Evolutionary conservation across 805 yeast genomes (phyloP).

Genomic region (Sugiyamaella chiloensis): DNA sequence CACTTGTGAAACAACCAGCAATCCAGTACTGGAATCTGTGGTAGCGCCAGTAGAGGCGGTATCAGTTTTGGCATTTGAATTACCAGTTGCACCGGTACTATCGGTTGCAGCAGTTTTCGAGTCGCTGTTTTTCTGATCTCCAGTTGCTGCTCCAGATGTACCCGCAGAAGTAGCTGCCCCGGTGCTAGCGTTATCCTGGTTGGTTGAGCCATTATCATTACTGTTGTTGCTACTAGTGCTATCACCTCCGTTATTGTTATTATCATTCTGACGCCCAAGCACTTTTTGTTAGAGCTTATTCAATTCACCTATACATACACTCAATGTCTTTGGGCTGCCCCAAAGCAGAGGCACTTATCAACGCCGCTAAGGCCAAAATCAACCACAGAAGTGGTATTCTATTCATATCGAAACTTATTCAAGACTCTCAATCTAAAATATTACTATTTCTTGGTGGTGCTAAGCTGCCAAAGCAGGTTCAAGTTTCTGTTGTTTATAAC

Average conservation of each 20-base stretch:
- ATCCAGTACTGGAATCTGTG: constrained; percentile 1
- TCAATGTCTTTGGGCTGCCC: background rate
- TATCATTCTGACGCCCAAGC: no score
- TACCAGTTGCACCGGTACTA: background rate
- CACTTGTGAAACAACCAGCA: background rate
- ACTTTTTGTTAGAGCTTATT: no score
- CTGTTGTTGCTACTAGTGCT: background rate
- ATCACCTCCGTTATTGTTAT: background rate
- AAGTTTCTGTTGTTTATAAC: background rate
- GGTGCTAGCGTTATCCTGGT: background rate
- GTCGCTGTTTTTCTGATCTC: background rate
- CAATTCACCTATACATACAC: no score
- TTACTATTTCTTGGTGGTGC: background rate
- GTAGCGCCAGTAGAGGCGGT: background rate
- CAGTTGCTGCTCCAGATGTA: background rate
- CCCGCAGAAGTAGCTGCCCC: background rate
- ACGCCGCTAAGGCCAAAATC: background rate
- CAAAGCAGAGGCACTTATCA: background rate
- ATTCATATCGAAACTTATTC: background rate
- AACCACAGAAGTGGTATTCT: background rate
- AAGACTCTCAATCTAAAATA: background rate
- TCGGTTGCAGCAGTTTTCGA: background rate
- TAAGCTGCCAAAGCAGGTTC: background rate
- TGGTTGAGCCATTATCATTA: background rate
- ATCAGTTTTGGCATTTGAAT: background rate